A percentile compares a stretch with the other conserved stretches of the same genome.
Evolutionary conservation across 257 asterid species (phyloP).

Genomic region (Leptodermis oblonga): DNA sequence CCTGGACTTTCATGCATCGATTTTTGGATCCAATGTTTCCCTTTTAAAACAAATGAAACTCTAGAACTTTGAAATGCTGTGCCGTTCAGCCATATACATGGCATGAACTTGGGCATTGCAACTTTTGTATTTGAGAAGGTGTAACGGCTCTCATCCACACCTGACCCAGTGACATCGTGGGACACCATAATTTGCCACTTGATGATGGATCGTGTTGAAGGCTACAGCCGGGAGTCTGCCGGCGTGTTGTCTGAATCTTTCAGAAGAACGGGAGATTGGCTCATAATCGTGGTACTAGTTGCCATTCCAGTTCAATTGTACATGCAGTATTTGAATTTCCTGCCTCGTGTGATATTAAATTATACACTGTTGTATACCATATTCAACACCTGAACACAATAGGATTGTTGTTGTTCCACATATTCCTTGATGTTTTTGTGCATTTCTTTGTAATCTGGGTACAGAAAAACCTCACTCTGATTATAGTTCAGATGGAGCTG

Average conservation of each 20-base stretch:
- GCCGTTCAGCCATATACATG: not conserved
- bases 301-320: conserved; percentile 5
- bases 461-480: not conserved
- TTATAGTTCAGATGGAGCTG: not conserved
- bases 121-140: conserved; percentile 28
- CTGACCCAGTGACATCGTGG: not conserved
- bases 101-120: not conserved
- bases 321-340: conserved; percentile 6
- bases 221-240: not conserved
- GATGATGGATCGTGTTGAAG: not conserved
- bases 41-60: not conserved
- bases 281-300: not conserved
- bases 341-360: not conserved
- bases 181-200: conserved; percentile 9
- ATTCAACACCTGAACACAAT: not conserved
- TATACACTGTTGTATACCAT: conserved; percentile 7
- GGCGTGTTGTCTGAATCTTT: conserved; percentile 7
- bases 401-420: not conserved
- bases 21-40: conserved; percentile 2
- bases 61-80: not conserved
- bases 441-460: not conserved
- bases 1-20: not conserved
- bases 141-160: not conserved
- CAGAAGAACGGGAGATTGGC: not conserved
- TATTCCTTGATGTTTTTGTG: not conserved